phyloP scores from a whole-genome alignment of 2,329 filamentous ascomycete species.

The Ceratocystis ficicola region DNA sequence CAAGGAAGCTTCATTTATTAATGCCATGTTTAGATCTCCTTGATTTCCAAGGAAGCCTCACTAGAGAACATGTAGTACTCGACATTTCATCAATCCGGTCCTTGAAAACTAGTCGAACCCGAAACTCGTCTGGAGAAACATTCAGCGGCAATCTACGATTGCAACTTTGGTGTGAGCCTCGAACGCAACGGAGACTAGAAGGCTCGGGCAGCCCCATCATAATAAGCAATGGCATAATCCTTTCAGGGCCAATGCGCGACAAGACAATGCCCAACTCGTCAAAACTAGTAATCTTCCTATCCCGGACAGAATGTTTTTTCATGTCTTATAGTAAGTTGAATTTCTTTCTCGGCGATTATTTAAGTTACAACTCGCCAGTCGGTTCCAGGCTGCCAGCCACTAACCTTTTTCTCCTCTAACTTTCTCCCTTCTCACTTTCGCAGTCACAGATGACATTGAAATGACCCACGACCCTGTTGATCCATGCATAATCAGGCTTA shows the following conservation, averaged over 20 bases:
- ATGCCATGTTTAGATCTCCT: neutral
- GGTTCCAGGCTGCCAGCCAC: neutral
- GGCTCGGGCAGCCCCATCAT: neutral
- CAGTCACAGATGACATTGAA: constrained; percentile 16
- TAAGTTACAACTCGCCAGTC: neutral
- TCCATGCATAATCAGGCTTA: constrained; percentile 10
- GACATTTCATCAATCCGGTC: constrained; percentile 14
- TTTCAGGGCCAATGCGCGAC: neutral
- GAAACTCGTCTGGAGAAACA: neutral
- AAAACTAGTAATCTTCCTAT: constrained; percentile 13
- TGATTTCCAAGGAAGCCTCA: constrained; percentile 13
- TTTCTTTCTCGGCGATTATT: neutral
- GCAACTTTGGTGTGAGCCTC: constrained; percentile 15
- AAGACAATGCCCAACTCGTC: neutral
- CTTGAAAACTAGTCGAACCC: neutral
- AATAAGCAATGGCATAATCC: neutral
- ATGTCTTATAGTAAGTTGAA: constrained; percentile 14
- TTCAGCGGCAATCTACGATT: constrained; percentile 13
- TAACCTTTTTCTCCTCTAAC: neutral
- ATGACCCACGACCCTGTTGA: neutral
- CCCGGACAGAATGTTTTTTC: constrained; percentile 8
- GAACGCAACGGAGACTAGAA: neutral
- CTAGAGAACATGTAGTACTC: constrained; percentile 13
- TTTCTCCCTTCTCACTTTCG: neutral
- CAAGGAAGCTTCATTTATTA: neutral